Conservation (phyloP, 768 basidiomycete genomes). For the Chlorophyllum brunneum region DNA sequence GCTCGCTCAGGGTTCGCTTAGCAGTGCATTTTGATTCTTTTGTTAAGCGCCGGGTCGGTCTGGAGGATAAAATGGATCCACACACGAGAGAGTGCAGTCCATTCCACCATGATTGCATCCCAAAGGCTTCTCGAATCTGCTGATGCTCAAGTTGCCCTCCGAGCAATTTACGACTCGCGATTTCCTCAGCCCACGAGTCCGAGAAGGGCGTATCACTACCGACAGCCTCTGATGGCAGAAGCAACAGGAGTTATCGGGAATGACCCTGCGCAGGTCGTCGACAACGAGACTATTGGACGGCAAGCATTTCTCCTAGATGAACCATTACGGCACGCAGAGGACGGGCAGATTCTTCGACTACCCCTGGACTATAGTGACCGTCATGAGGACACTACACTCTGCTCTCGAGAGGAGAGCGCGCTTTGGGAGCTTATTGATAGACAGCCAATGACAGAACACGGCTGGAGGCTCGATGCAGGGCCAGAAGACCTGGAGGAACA, state of each 20-base stretch:
- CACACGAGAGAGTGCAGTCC: neutral
- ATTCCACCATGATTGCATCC: neutral
- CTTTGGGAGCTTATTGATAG: neutral
- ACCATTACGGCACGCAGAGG: slow-evolving; percentile 4
- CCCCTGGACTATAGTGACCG: slow-evolving; percentile 1
- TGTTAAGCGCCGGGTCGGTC: neutral
- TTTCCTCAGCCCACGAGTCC: neutral
- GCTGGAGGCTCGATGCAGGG: neutral
- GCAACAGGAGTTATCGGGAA: slow-evolving; percentile 4
- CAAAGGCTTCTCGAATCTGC: slow-evolving; percentile 12
- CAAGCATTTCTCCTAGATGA: slow-evolving; percentile 12
- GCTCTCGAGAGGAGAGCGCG: neutral
- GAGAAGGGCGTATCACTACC: neutral
- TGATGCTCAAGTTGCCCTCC: slow-evolving; percentile 16
- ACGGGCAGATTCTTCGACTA: slow-evolving; percentile 3
- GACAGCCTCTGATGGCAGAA: neutral
- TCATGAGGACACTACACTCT: neutral
- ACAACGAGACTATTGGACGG: slow-evolving; percentile 9
- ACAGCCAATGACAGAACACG: neutral
- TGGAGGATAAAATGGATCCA: slow-evolving; percentile 3
- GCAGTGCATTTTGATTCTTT: neutral
- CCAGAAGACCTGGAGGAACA: neutral
- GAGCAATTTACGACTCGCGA: slow-evolving; percentile 10
- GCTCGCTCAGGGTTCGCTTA: neutral
- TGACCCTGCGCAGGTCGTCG: neutral